phyloP scores from a whole-genome alignment of 2,329 filamentous ascomycete species.

The Rachicladosporium sp. region DNA sequence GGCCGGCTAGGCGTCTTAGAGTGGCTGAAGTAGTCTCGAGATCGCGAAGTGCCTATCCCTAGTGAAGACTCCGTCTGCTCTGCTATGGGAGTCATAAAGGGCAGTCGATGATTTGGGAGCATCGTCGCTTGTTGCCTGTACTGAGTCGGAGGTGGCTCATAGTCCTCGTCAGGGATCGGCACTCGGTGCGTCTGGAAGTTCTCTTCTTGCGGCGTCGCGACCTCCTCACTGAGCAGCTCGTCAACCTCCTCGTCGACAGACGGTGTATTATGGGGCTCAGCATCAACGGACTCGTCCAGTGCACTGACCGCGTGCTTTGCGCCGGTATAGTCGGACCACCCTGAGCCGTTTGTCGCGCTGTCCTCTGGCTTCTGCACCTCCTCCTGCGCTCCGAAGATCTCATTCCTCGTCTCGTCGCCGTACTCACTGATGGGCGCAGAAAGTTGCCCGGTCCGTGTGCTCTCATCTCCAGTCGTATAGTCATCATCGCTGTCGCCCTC shows the following conservation, averaged over 20 bases:
- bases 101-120: constrained; percentile 71
- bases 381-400: constrained; percentile 31
- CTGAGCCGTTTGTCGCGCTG: constrained; percentile 44
- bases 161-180: constrained; percentile 74
- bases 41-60: constrained; percentile 48
- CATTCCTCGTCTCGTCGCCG: constrained; percentile 47
- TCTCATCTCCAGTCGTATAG: constrained; percentile 78
- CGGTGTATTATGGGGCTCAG: constrained; percentile 13
- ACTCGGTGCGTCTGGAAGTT: constrained; percentile 54
- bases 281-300: constrained; percentile 25
- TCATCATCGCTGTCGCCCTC: constrained; percentile 57
- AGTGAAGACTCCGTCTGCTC: constrained; percentile 88
- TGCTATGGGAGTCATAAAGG: constrained; percentile 98
- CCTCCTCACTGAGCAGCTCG: constrained; percentile 19
- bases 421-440: constrained; percentile 52
- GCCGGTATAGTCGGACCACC: constrained; percentile 80
- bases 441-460: constrained; percentile 60
- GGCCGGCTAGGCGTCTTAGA: constrained; percentile 68
- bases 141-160: constrained; percentile 59
- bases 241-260: constrained; percentile 19
- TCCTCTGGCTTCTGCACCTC: constrained; percentile 26
- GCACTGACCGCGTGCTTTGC: constrained; percentile 53
- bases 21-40: constrained; percentile 42
- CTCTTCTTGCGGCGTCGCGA: constrained; percentile 34
- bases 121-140: constrained; percentile 69